A percentile compares a stretch with the other conserved stretches of the same genome.
These are phyloP conservation scores for Datisca glomerata DNA, from an alignment of 306 rosid genomes.

Conservation along the genomic window DNA sequence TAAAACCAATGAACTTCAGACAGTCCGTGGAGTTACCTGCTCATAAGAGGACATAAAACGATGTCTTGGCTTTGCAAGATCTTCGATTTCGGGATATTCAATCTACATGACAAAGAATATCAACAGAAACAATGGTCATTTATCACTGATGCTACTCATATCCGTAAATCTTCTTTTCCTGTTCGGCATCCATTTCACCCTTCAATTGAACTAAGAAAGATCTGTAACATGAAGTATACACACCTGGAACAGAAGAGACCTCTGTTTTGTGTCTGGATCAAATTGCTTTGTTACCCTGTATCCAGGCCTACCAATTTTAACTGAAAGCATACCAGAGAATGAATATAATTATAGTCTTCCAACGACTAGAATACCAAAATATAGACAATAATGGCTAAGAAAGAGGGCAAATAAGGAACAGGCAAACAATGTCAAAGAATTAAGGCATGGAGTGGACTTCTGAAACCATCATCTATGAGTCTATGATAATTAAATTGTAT, in stretches of 20 bases:
- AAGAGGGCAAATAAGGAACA: too few relatives aligned
- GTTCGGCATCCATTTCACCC: too few relatives aligned
- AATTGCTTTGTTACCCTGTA: constrained; percentile 87
- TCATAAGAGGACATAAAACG: constrained; percentile 96
- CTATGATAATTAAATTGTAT: too few relatives aligned
- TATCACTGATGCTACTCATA: not conserved
- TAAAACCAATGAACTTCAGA: not conserved
- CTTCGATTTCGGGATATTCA: constrained; percentile 98
- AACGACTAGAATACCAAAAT: too few relatives aligned
- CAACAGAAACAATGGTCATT: not conserved
- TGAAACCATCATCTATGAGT: too few relatives aligned
- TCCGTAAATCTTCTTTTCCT: too few relatives aligned
- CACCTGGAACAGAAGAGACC: constrained; percentile 94
- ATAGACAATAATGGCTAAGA: too few relatives aligned
- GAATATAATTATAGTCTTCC: too few relatives aligned
- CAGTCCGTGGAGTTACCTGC: constrained; percentile 34
- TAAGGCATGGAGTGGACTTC: too few relatives aligned
- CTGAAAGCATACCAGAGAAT: constrained; percentile 25
- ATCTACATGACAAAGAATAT: constrained; percentile 32
- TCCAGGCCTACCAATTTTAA: constrained; percentile 95
- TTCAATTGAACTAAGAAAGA: not conserved
- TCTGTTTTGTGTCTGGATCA: constrained; percentile 84
- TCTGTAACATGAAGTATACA: not conserved
- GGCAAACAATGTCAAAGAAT: too few relatives aligned
- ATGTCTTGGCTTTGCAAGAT: constrained; percentile 79